Evolutionary conservation across 2,329 filamentous ascomycete species (phyloP).

Genomic region (Trichoderma polysporum): DNA sequence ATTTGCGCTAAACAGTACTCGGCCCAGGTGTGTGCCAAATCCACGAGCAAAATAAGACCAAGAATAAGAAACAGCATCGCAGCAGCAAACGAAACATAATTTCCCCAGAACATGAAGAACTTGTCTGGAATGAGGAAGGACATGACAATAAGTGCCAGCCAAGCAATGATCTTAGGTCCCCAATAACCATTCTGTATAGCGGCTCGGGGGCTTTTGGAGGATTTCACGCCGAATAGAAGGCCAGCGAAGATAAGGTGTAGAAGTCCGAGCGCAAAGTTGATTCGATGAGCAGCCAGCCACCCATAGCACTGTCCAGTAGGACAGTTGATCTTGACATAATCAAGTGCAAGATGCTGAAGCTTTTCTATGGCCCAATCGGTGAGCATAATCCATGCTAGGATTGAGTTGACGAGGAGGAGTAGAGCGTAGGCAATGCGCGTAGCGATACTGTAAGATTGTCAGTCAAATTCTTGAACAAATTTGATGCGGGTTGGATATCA

Average conservation of each 20-base stretch:
- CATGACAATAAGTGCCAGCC: constrained; percentile 81
- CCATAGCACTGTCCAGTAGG: constrained; percentile 88
- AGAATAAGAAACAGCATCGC: constrained; percentile 93
- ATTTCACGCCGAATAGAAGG: constrained; percentile 81
- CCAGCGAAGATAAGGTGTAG: constrained; percentile 88
- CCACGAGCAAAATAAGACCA: constrained; percentile 87
- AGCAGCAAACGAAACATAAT: constrained; percentile 83
- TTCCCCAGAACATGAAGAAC: constrained; percentile 95
- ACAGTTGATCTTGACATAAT: constrained; percentile 95
- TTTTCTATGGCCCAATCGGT: constrained; percentile 98
- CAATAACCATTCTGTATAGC: constrained; percentile 97
- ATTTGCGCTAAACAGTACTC: constrained; percentile 95
- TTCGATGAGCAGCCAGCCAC: constrained; percentile 93
- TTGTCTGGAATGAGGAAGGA: constrained; percentile 94
- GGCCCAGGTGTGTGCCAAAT: constrained; percentile 94
- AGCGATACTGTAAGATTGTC: constrained; percentile 64
- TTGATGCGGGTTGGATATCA: constrained; percentile 36
- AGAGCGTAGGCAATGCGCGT: constrained; percentile 96
- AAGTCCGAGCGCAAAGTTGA: constrained; percentile 94
- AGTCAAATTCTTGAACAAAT: background rate
- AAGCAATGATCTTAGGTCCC: constrained; percentile 92
- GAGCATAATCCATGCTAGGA: constrained; percentile 98
- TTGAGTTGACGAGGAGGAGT: constrained; percentile 93
- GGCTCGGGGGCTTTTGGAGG: constrained; percentile 83
- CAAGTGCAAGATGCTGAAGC: constrained; percentile 83